These are phyloP conservation scores for Lachnellula arida DNA, from an alignment of 2,329 filamentous ascomycete genomes.

Conservation along the genomic window DNA sequence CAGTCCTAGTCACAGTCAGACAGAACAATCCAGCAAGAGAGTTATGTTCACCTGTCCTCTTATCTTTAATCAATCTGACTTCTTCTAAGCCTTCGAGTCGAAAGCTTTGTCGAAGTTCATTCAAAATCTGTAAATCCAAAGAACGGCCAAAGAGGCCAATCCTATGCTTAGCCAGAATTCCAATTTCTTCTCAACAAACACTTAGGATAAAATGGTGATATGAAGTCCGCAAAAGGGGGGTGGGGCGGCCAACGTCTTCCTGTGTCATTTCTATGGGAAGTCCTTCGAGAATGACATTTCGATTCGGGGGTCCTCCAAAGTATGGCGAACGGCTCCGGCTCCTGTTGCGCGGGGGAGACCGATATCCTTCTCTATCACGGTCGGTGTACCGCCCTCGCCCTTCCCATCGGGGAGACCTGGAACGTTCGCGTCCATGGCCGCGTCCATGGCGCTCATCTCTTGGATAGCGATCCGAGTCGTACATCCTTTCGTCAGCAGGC, in stretches of 20 bases:
- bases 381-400: conserved; percentile 30
- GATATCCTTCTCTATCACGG: conserved; percentile 32
- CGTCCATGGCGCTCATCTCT: conserved; percentile 31
- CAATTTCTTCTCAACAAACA: conserved; percentile 29
- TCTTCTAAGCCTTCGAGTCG: conserved; percentile 50
- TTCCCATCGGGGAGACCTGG: conserved; percentile 33
- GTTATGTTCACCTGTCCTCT: conserved; percentile 45
- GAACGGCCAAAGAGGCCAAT: conserved; percentile 31
- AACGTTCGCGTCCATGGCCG: conserved; percentile 36
- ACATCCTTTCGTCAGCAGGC: conserved; percentile 17
- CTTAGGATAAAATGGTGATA: conserved; percentile 29
- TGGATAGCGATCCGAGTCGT: conserved; percentile 21
- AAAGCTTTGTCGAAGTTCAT: conserved; percentile 49
- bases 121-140: conserved; percentile 45
- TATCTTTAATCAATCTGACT: conserved; percentile 52
- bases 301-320: conserved; percentile 37
- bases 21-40: conserved; percentile 7
- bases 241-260: conserved; percentile 46
- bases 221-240: conserved; percentile 21
- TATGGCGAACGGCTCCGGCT: conserved; percentile 32
- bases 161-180: conserved; percentile 35
- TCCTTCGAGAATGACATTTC: conserved; percentile 52
- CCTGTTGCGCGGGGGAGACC: conserved; percentile 26
- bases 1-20: conserved; percentile 36
- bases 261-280: conserved; percentile 45